A percentile compares a stretch with the other conserved stretches of the same genome.
Conservation (phyloP, 176 grass and related monocot species). For the Aegilops sharonensis region DNA sequence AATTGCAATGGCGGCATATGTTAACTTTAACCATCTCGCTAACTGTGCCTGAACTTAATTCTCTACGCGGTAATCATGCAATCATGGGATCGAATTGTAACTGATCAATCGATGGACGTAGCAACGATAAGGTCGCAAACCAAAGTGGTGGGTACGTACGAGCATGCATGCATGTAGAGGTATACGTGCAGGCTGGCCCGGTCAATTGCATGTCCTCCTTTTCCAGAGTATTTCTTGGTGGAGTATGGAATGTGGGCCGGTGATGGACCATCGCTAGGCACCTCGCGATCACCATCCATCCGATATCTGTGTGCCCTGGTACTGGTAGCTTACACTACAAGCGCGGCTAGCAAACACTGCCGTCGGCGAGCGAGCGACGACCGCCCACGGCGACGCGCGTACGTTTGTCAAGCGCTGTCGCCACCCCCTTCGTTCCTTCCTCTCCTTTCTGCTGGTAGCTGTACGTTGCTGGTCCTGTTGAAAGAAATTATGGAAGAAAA, state of each 20-base stretch:
- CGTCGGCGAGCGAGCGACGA: not conserved
- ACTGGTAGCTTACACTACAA: not conserved
- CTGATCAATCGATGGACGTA: not conserved
- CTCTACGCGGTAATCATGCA: too few relatives aligned
- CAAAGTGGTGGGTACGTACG: not conserved
- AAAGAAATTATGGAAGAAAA: not conserved
- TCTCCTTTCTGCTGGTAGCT: not conserved
- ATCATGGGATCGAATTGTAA: slow-evolving; percentile 1
- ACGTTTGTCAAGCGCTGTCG: not conserved
- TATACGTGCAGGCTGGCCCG: not conserved
- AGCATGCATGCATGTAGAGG: too few relatives aligned
- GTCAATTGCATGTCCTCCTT: not conserved
- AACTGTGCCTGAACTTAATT: too few relatives aligned
- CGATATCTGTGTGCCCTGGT: not conserved
- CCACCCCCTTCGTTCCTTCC: not conserved
- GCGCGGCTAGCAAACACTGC: not conserved
- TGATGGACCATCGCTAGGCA: not conserved
- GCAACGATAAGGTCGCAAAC: not conserved
- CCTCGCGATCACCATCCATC: not conserved
- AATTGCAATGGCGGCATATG: too few relatives aligned
- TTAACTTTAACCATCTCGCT: too few relatives aligned
- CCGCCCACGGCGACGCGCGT: too few relatives aligned
- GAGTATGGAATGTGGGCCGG: not conserved
- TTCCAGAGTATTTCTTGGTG: not conserved
- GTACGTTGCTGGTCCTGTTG: not conserved